phyloP scores from a whole-genome alignment of 257 asterid genomes.

The Rehmannia glutinosa region DNA sequence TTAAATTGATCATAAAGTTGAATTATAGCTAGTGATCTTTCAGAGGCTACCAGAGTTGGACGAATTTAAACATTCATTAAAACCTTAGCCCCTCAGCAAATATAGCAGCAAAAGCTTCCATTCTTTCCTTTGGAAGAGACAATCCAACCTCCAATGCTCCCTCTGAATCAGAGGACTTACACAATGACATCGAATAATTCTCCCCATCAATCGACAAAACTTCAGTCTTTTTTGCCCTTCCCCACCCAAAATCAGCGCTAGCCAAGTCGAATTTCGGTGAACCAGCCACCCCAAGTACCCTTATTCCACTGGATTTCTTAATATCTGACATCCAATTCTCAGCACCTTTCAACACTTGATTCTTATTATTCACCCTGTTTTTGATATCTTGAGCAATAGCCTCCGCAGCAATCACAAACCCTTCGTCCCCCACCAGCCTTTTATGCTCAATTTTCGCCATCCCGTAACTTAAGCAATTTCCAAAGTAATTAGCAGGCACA shows the following conservation, averaged over 20 bases:
- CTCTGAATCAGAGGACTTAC: constrained; percentile 23
- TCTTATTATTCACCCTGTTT: constrained; percentile 15
- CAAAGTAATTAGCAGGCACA: constrained; percentile 37
- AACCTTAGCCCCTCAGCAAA: constrained; percentile 14
- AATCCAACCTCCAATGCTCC: constrained; percentile 56
- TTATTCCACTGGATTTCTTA: background rate
- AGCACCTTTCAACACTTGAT: constrained; percentile 21
- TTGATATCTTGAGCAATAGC: constrained; percentile 31
- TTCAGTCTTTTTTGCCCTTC: constrained; percentile 39
- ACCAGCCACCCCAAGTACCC: constrained; percentile 29
- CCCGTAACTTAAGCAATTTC: constrained; percentile 43
- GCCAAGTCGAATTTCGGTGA: constrained; percentile 44
- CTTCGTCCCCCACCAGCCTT: constrained; percentile 29
- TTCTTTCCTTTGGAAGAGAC: constrained; percentile 28
- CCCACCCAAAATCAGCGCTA: constrained; percentile 49
- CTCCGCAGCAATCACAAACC: constrained; percentile 36
- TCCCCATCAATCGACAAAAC: constrained; percentile 34
- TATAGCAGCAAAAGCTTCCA: constrained; percentile 35
- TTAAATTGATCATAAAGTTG: no score
- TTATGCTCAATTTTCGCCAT: constrained; percentile 5
- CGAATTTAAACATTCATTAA: background rate
- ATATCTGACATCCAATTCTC: constrained; percentile 36
- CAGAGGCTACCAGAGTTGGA: no score
- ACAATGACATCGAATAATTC: constrained; percentile 28
- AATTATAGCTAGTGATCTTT: no score